Evolutionary conservation across 2,329 filamentous ascomycete species (phyloP).

Genomic region (Calonectria crousiana): DNA sequence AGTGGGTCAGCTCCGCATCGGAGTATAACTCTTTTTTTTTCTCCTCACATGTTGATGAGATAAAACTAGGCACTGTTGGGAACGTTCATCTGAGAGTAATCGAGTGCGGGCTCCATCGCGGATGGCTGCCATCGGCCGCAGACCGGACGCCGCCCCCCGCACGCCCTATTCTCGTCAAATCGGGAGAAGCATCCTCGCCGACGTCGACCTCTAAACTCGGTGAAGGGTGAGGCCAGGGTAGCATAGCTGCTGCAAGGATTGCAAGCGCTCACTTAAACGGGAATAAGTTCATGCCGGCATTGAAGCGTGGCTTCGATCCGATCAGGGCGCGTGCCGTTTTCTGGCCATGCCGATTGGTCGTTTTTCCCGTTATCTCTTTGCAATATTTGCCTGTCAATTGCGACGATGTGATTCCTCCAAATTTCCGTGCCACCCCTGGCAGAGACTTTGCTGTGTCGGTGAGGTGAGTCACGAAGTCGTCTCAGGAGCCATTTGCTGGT

Average conservation of each 20-base stretch:
- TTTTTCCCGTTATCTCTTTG: neutral
- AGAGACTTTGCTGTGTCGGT: neutral
- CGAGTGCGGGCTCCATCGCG: neutral
- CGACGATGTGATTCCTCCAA: neutral
- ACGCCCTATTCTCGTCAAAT: slow-evolving; percentile 18
- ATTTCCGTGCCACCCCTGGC: neutral
- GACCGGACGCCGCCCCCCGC: slow-evolving; percentile 7
- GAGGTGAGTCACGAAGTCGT: neutral
- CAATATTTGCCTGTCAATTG: neutral
- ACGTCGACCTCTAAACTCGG: neutral
- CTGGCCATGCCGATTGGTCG: slow-evolving; percentile 3
- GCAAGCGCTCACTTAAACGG: slow-evolving; percentile 2
- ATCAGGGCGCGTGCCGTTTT: neutral
- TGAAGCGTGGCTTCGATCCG: neutral
- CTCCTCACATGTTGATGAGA: slow-evolving; percentile 13
- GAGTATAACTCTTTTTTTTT: slow-evolving; percentile 12
- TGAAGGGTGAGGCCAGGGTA: neutral
- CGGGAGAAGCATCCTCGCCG: neutral
- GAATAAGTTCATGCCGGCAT: slow-evolving; percentile 12
- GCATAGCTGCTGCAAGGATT: slow-evolving; percentile 4
- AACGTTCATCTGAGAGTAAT: neutral
- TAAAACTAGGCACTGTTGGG: slow-evolving; percentile 15
- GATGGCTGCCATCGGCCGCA: neutral
- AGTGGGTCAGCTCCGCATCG: slow-evolving; percentile 26
- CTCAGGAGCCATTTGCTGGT: neutral